Conservation (phyloP, 2,329 filamentous ascomycete genomes). For the Ophiostoma novo-ulmi region DNA sequence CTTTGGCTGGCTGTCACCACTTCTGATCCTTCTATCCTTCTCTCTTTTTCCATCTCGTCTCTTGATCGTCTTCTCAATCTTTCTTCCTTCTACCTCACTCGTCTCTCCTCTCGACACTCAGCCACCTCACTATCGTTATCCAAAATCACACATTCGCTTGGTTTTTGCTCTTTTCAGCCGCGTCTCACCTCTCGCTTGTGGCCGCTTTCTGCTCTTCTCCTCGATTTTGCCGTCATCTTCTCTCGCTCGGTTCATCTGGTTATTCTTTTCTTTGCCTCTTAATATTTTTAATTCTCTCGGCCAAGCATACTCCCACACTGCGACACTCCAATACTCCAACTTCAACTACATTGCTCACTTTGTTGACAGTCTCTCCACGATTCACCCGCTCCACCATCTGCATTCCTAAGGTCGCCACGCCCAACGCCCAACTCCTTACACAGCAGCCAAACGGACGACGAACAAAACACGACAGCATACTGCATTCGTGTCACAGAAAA, state of each 20-base stretch:
- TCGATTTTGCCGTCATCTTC: background rate
- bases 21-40: background rate
- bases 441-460: conserved; percentile 15
- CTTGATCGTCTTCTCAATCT: background rate
- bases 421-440: conserved; percentile 14
- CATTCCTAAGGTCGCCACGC: conserved; percentile 13
- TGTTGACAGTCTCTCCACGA: conserved; percentile 17
- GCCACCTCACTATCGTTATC: conserved; percentile 11
- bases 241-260: background rate
- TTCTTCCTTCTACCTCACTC: background rate
- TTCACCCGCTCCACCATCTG: conserved; percentile 14
- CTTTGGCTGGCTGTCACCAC: background rate
- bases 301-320: background rate
- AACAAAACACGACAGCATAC: conserved; percentile 10
- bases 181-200: conserved; percentile 20
- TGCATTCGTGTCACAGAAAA: conserved; percentile 3
- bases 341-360: background rate
- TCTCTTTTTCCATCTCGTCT: background rate
- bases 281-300: background rate
- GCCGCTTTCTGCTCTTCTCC: background rate
- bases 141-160: conserved; percentile 22
- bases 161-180: conserved; percentile 18
- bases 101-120: conserved; percentile 1
- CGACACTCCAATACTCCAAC: background rate
- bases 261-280: background rate